Evolutionary conservation across 2,329 filamentous ascomycete species (phyloP), one percentile per base, ranked within the genome.

Genomic region (Parafenestella ontariensis): DNA sequence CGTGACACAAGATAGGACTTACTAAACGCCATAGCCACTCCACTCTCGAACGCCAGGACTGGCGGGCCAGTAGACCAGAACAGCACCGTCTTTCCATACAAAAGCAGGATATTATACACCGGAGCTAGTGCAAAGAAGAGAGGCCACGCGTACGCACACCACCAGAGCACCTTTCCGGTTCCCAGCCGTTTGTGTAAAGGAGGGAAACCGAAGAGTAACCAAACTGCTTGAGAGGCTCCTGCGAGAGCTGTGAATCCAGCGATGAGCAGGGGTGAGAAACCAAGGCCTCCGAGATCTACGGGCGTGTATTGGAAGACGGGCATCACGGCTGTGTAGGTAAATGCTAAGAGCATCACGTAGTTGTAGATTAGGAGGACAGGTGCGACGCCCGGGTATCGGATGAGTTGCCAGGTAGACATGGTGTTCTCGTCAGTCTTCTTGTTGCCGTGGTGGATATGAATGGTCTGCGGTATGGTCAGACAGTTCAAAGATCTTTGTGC

Each of bases 131-230:
- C 68, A 69, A 92, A 87, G 69, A 91, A 87, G 45, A 87, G 67
- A 0, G 90, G 89, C 77, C 89, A 92, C 0, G 69, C 77, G 28
- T 68, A 60, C 1, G 81, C 82, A 69, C 88, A 90, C 8, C 76
- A 60, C 5, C 82, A 81, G 56, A 94, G 77, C 0, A 93, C 78
- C 3, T 81, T 83, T 21, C 86, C 87, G 6, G 89, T 92, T 9
- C 90, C 89, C 20, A 87, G 71, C 18, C 84, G 83, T 31, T 75
- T 78, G 67, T 94, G 90, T 1, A 94, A 72, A 0, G 80, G 77
- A 1, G 90, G 89, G 68, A 94, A 93, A 28, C 83, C 78, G 13
- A 91, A 58, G 0, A 94, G 79, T 1, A 92, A 83, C 89, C 90
- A 94, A 6, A 84, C 52, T 1, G 89, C 85, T 72, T 94, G 91